phyloP scores from a whole-genome alignment of 192 early-diverging fungal genomes.

The Phlyctochytrium planicorne region DNA sequence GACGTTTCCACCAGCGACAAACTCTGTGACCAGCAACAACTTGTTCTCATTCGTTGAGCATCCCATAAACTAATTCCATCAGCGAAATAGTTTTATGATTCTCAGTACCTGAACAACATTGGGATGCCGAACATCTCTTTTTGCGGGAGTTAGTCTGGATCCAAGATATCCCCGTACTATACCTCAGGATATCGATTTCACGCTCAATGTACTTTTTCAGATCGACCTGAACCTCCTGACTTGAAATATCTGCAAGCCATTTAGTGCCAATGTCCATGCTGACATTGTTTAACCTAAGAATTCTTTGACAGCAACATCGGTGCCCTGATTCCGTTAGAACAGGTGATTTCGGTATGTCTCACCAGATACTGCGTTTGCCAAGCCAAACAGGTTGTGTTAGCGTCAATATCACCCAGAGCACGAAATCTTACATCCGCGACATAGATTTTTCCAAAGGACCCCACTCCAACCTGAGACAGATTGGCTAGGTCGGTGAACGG shows the following conservation, averaged over 20 bases:
- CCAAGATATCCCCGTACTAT: background rate
- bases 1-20: slow-evolving; percentile 43
- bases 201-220: slow-evolving; percentile 44
- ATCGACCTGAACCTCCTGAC: slow-evolving; percentile 32
- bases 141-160: background rate
- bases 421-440: background rate
- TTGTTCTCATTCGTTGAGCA: slow-evolving; percentile 32
- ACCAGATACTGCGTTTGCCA: slow-evolving; percentile 4
- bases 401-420: background rate
- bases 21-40: slow-evolving; percentile 44
- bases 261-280: no score
- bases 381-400: background rate
- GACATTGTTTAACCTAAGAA: slow-evolving; percentile 27
- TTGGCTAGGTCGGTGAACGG: background rate
- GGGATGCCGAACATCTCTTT: slow-evolving; percentile 39
- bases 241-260: slow-evolving; percentile 26
- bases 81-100: background rate
- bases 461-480: background rate
- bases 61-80: slow-evolving; percentile 40
- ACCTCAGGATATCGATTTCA: slow-evolving; percentile 43
- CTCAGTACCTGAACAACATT: slow-evolving; percentile 44
- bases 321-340: slow-evolving; percentile 20
- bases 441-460: slow-evolving; percentile 4
- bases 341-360: background rate
- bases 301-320: slow-evolving; percentile 48